Evolutionary conservation across 148 eudicot genomes (phyloP).

Genomic region (Nyssa sinensis): DNA sequence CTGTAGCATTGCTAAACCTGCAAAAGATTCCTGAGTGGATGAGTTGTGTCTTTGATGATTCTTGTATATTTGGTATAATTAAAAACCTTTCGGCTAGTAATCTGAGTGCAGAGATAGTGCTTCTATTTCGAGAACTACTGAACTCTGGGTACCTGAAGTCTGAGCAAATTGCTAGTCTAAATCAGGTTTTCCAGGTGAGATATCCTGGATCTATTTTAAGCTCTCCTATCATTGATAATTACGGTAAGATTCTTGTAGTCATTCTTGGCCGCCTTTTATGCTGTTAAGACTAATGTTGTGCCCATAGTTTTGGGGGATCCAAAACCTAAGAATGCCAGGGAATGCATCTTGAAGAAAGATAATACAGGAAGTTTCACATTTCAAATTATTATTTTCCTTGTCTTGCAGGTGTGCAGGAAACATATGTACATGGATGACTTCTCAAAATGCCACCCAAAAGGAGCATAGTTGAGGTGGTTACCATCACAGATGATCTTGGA

Average conservation of each 20-base stretch:
- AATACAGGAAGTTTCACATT: too few species aligned
- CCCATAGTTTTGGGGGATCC: neutral
- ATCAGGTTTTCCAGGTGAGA: constrained; percentile 68
- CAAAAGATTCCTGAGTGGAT: constrained; percentile 63
- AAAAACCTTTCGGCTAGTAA: constrained; percentile 56
- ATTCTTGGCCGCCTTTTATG: too few species aligned
- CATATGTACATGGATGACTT: constrained; percentile 29
- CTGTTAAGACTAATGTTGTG: neutral
- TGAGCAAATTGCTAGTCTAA: constrained; percentile 56
- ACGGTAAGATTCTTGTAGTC: too few species aligned
- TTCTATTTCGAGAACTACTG: constrained; percentile 63
- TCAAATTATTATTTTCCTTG: neutral
- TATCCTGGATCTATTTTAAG: neutral
- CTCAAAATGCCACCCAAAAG: constrained; percentile 37
- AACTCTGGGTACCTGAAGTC: constrained; percentile 46
- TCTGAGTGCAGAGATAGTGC: constrained; percentile 57
- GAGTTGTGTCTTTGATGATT: constrained; percentile 62
- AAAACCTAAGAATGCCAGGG: neutral
- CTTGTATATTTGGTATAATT: constrained; percentile 55
- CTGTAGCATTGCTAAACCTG: constrained; percentile 52
- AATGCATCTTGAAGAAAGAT: neutral
- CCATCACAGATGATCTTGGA: constrained; percentile 38
- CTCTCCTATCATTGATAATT: neutral
- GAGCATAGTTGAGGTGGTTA: constrained; percentile 29
- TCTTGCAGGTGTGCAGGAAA: constrained; percentile 63